Conservation (phyloP, 163 green algal genomes). For the Smithsoniella earleae region DNA sequence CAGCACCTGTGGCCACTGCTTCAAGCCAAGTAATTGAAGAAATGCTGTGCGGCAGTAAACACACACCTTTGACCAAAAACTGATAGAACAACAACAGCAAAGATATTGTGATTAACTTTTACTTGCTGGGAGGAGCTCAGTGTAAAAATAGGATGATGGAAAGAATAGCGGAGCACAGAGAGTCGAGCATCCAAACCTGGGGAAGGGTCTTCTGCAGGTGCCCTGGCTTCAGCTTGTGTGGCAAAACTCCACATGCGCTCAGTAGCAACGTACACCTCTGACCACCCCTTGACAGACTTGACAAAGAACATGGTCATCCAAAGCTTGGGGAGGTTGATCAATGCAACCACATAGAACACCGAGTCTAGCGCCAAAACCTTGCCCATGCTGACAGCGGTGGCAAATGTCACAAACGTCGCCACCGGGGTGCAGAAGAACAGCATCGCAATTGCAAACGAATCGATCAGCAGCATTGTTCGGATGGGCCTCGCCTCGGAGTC, state of each 20-base stretch:
- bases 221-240: neutral
- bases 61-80: too few species aligned
- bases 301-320: constrained; percentile 53
- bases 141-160: too few species aligned
- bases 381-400: neutral
- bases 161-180: too few species aligned
- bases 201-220: neutral
- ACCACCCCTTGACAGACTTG: constrained; percentile 27
- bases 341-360: constrained; percentile 32
- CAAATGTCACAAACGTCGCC: constrained; percentile 5
- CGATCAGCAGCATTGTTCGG: constrained; percentile 8
- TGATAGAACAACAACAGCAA: too few species aligned
- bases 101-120: too few species aligned
- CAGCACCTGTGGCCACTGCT: too few species aligned
- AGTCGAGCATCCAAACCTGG: too few species aligned
- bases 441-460: constrained; percentile 6
- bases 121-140: too few species aligned
- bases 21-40: too few species aligned
- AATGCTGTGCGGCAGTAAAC: too few species aligned
- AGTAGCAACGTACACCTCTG: constrained; percentile 17
- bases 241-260: constrained; percentile 31
- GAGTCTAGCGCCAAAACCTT: constrained; percentile 13
- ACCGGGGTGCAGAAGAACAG: constrained; percentile 27
- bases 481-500: neutral
- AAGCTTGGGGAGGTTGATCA: constrained; percentile 45